Evolutionary conservation across 306 rosid genomes (phyloP).

Genomic region (Trichosanthes cucumerina): DNA sequence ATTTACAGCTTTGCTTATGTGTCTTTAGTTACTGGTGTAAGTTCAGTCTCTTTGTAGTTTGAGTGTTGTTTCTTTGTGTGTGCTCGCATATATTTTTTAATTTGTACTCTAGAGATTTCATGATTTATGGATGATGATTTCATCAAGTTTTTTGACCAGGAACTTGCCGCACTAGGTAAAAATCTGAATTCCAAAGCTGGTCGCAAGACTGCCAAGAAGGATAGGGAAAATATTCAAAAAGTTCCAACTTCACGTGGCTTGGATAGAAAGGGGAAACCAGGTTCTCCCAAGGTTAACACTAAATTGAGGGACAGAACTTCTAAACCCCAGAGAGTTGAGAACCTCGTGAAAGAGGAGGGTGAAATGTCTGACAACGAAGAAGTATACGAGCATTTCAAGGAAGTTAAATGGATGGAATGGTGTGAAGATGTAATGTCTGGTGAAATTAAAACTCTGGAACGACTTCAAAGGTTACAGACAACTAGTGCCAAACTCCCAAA

Average conservation of each 20-base stretch:
- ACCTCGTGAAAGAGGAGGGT: constrained; percentile 90
- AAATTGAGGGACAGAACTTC: constrained; percentile 43
- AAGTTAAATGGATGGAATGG: constrained; percentile 99
- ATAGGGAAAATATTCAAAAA: constrained; percentile 42
- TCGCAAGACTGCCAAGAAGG: constrained; percentile 75
- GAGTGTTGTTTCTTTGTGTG: neutral
- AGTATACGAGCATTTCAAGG: constrained; percentile 96
- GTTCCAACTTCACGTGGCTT: constrained; percentile 34
- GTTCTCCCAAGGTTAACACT: constrained; percentile 38
- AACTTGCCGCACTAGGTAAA: constrained; percentile 73
- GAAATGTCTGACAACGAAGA: constrained; percentile 97
- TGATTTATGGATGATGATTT: neutral
- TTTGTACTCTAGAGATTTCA: neutral
- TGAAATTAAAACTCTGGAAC: constrained; percentile 71
- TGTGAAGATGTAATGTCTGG: constrained; percentile 89
- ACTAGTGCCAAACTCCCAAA: constrained; percentile 93
- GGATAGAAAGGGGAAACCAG: constrained; percentile 53
- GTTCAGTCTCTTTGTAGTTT: neutral
- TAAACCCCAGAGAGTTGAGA: constrained; percentile 65
- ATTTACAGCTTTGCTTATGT: neutral
- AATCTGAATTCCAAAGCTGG: constrained; percentile 50
- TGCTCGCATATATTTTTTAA: neutral
- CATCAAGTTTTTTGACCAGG: constrained; percentile 27
- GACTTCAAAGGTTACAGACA: constrained; percentile 81
- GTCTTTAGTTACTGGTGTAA: neutral